Percentiles rank a stretch among this genome's conserved stretches.
These are phyloP conservation scores for Flammula alnicola DNA, from an alignment of 1,284 basidiomycete species.

Conservation along the genomic window DNA sequence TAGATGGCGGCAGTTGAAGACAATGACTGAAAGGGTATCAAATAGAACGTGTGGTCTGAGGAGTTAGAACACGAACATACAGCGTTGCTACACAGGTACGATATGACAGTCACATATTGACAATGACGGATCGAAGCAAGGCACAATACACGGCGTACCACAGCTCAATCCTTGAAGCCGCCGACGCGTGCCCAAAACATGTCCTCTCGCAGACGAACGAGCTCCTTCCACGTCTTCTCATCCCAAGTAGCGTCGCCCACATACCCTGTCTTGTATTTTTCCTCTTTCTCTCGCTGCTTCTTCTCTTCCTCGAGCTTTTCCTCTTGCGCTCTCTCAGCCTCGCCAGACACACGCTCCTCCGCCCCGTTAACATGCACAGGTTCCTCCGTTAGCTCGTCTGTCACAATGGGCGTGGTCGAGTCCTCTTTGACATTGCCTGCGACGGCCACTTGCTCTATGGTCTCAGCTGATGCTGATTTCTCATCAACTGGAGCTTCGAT, in stretches of 20 bases:
- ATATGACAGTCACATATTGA: too few species aligned
- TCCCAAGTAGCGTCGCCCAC: constrained; percentile 83
- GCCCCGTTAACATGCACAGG: neutral
- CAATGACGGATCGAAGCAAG: too few species aligned
- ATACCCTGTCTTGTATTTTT: constrained; percentile 41
- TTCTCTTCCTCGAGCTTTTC: constrained; percentile 15
- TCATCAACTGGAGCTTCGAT: neutral
- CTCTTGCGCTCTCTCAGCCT: constrained; percentile 2
- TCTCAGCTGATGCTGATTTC: neutral
- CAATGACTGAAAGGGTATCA: too few species aligned
- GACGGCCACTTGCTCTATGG: neutral
- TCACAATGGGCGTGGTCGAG: neutral
- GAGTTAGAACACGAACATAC: too few species aligned
- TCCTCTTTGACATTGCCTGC: neutral
- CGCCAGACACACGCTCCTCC: neutral
- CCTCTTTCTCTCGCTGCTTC: constrained; percentile 27
- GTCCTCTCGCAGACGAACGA: constrained; percentile 81
- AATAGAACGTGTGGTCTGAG: too few species aligned
- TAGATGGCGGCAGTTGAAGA: too few species aligned
- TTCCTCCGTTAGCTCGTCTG: neutral
- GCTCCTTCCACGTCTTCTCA: constrained; percentile 86
- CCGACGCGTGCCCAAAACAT: constrained; percentile 92
- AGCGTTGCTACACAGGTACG: too few species aligned
- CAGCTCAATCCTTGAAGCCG: constrained; percentile 39
- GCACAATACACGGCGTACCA: too few species aligned